These are phyloP conservation scores for Aspergillus vadensis DNA, from an alignment of 2,329 filamentous ascomycete genomes.

Conservation along the genomic window DNA sequence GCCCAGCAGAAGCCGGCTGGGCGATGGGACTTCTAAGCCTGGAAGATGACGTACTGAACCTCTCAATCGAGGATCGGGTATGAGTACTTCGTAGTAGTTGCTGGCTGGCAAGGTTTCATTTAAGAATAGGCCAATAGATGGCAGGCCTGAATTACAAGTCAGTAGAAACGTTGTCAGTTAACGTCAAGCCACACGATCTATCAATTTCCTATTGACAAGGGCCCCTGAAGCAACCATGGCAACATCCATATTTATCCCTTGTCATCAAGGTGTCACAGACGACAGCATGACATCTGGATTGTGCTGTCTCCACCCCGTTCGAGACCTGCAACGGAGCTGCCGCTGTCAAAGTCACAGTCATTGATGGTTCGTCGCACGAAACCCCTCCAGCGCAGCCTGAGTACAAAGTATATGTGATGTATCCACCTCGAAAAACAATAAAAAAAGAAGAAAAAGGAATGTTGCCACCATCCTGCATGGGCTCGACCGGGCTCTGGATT, in stretches of 20 bases:
- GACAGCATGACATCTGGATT: neutral
- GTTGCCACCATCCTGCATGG: neutral
- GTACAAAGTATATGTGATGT: neutral
- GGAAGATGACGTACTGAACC: constrained; percentile 71
- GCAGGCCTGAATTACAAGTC: neutral
- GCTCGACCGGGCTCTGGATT: neutral
- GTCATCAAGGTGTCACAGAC: neutral
- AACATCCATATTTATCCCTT: neutral
- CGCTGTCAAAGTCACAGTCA: neutral
- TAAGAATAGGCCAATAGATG: neutral
- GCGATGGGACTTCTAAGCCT: constrained; percentile 76
- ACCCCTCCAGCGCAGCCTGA: neutral
- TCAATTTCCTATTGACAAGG: neutral
- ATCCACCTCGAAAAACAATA: neutral
- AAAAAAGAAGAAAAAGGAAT: neutral
- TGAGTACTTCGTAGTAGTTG: constrained; percentile 1
- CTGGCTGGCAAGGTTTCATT: neutral
- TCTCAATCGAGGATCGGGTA: constrained; percentile 54
- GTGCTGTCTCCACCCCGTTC: neutral
- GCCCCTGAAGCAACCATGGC: neutral
- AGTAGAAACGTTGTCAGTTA: neutral
- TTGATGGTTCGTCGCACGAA: neutral
- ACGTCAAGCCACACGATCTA: neutral
- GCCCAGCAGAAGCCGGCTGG: constrained; percentile 65
- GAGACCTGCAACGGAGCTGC: neutral